These are phyloP conservation scores for Gnaphalium uliginosum DNA, from an alignment of 129 eudicot genomes.

Conservation along the genomic window DNA sequence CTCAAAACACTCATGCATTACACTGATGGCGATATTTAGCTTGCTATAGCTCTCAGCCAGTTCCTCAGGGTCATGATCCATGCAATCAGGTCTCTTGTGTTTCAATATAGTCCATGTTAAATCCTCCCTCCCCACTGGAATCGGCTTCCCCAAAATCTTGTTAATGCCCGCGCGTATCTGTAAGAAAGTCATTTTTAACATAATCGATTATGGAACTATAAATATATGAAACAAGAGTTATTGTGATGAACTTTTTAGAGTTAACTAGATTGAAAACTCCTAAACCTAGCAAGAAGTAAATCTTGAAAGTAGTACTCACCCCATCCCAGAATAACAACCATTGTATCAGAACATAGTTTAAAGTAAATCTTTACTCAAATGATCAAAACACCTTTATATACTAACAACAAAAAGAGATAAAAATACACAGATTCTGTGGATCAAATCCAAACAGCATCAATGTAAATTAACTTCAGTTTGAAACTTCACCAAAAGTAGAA, in stretches of 20 bases:
- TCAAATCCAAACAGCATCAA: not conserved
- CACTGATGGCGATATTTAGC: conserved; percentile 74
- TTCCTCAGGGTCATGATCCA: conserved; percentile 34
- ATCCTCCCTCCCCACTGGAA: conserved; percentile 64
- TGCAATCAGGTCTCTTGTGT: conserved; percentile 35
- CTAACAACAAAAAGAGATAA: not conserved
- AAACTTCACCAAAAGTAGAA: not conserved
- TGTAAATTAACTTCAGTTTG: not conserved
- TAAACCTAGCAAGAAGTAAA: not conserved
- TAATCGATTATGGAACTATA: no score
- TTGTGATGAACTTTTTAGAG: no score
- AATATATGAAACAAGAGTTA: no score
- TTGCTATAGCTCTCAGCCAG: conserved; percentile 61
- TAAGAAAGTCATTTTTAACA: conserved; percentile 9
- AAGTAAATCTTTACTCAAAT: not conserved
- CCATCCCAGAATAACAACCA: not conserved
- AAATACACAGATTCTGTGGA: not conserved
- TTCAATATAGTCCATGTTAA: conserved; percentile 79
- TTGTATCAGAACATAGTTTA: not conserved
- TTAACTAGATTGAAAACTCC: not conserved
- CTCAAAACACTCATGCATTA: conserved; percentile 95
- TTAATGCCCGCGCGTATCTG: conserved; percentile 69
- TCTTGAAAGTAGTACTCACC: no score
- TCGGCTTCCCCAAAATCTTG: conserved; percentile 56
- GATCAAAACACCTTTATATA: not conserved